Percentiles rank a stretch among this genome's conserved stretches.
Conservation (phyloP, 192 early-diverging fungal genomes). For the Entophlyctis luteolus region DNA sequence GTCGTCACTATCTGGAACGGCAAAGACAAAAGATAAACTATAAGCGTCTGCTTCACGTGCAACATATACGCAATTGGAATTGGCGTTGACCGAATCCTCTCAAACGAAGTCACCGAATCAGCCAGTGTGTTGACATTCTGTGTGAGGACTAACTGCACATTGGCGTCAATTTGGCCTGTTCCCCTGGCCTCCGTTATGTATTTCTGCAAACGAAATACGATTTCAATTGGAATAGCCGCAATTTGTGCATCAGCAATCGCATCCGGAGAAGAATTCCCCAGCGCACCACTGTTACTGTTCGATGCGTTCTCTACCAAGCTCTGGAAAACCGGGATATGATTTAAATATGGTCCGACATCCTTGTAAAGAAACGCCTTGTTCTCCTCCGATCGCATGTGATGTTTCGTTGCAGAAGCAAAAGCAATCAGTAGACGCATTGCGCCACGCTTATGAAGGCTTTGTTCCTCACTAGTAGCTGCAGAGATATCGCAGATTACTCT, state of each 20-base stretch:
- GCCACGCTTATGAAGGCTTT: slow-evolving; percentile 38
- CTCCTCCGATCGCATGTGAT: slow-evolving; percentile 70
- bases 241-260: too few species aligned
- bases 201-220: neutral
- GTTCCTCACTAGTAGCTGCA: neutral
- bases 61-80: slow-evolving; percentile 86
- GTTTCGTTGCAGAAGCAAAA: slow-evolving; percentile 74
- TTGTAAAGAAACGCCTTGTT: slow-evolving; percentile 51
- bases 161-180: slow-evolving; percentile 32
- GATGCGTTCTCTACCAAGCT: too few species aligned
- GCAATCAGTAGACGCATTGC: slow-evolving; percentile 75
- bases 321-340: too few species aligned
- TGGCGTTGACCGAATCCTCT: slow-evolving; percentile 80
- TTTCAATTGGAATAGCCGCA: slow-evolving; percentile 15
- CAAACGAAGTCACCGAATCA: slow-evolving; percentile 55
- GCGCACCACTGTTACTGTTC: too few species aligned
- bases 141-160: slow-evolving; percentile 22
- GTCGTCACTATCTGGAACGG: slow-evolving; percentile 74
- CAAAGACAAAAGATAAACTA: slow-evolving; percentile 69
- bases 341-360: slow-evolving; percentile 55
- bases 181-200: too few species aligned
- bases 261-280: too few species aligned
- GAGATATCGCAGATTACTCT: too few species aligned
- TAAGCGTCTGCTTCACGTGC: slow-evolving; percentile 79
- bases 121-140: slow-evolving; percentile 19